Evolutionary conservation across 352 stramenopile genomes (phyloP).

Genomic region (Phytopythium ostracodes): DNA sequence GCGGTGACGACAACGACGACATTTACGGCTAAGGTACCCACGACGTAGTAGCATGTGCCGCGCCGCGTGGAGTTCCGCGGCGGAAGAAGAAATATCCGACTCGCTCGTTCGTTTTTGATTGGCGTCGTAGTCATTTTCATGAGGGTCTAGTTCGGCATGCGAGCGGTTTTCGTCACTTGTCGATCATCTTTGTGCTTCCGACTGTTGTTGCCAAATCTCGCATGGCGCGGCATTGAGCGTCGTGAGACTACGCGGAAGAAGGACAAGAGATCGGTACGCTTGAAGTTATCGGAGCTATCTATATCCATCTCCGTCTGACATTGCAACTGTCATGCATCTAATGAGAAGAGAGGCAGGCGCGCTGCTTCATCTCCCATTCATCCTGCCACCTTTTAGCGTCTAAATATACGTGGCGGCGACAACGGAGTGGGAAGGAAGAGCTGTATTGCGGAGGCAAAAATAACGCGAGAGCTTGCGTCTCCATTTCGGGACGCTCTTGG

Average conservation of each 20-base stretch:
- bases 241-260: too few species aligned
- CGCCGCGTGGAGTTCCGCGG: slow-evolving; percentile 1
- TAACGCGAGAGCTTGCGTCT: not conserved
- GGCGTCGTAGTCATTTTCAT: not conserved
- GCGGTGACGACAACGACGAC: slow-evolving; percentile 77
- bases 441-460: not conserved
- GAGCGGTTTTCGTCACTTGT: not conserved
- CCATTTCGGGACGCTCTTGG: not conserved
- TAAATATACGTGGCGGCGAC: not conserved
- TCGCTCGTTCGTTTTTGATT: slow-evolving; percentile 1
- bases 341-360: too few species aligned
- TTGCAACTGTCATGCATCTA: too few species aligned
- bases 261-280: too few species aligned
- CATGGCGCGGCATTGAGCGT: not conserved
- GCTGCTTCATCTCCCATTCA: too few species aligned
- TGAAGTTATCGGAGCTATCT: too few species aligned
- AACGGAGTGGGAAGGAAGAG: not conserved
- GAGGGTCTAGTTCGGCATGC: not conserved
- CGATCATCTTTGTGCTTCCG: not conserved
- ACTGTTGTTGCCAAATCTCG: not conserved
- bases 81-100: slow-evolving; percentile 3
- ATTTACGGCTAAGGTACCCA: slow-evolving; percentile 55
- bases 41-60: slow-evolving; percentile 4
- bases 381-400: too few species aligned
- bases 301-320: not conserved